These are phyloP conservation scores for Xylaria sp. DNA, from an alignment of 2,329 filamentous ascomycete species.

Conservation along the genomic window DNA sequence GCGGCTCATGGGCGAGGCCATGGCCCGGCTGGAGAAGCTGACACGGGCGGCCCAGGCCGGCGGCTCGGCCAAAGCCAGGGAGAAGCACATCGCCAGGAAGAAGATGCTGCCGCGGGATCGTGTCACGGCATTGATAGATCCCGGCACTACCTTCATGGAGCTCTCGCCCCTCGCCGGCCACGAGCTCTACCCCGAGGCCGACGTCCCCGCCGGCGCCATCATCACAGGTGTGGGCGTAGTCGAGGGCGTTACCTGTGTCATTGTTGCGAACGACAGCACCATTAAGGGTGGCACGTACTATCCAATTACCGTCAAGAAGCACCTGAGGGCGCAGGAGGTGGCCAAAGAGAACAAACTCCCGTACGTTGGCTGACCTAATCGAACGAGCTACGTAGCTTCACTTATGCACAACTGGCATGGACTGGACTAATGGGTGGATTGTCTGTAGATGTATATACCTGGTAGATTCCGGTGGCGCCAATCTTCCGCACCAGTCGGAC, in stretches of 20 bases:
- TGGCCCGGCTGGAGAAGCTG: constrained; percentile 74
- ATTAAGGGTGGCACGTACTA: constrained; percentile 98
- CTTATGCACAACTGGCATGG: constrained; percentile 6
- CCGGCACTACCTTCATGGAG: constrained; percentile 90
- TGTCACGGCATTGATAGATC: constrained; percentile 86
- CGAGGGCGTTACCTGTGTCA: constrained; percentile 89
- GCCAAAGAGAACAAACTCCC: constrained; percentile 85
- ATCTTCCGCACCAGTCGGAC: constrained; percentile 93
- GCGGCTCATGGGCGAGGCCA: constrained; percentile 78
- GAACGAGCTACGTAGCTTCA: background rate
- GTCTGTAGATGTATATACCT: constrained; percentile 82
- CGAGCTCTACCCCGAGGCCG: constrained; percentile 85
- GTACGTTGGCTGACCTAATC: constrained; percentile 54
- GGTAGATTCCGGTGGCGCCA: constrained; percentile 94
- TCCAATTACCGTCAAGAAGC: constrained; percentile 97
- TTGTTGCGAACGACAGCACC: constrained; percentile 95
- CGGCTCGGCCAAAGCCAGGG: constrained; percentile 81
- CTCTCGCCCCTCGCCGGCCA: constrained; percentile 92
- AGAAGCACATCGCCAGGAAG: constrained; percentile 86
- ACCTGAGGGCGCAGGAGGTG: constrained; percentile 89
- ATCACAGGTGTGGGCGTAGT: constrained; percentile 93
- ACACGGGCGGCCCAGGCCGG: constrained; percentile 79
- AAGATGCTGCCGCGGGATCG: constrained; percentile 97
- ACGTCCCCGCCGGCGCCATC: constrained; percentile 89
- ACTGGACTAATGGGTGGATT: constrained; percentile 30